Percentiles rank a stretch among this genome's conserved stretches.
phyloP scores from a whole-genome alignment of 2,329 filamentous ascomycete species.

The Fusarium redolens region DNA sequence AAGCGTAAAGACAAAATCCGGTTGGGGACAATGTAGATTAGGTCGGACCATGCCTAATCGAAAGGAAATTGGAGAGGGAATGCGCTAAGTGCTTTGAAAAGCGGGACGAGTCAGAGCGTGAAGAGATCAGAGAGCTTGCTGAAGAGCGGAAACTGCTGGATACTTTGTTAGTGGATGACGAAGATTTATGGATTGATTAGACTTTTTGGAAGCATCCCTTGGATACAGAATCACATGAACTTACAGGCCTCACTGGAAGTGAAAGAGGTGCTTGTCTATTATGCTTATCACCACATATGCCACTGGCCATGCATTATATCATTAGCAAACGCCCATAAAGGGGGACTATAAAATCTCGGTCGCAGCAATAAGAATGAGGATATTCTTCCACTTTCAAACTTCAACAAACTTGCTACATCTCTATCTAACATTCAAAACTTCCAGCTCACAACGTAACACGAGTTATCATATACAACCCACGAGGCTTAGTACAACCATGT shows the following conservation, averaged over 20 bases:
- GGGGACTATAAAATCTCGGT: fast-evolving
- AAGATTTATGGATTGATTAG: background rate
- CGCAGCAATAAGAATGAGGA: fast-evolving
- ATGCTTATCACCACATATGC: fast-evolving
- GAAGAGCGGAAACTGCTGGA: background rate
- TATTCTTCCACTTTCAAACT: too few species aligned
- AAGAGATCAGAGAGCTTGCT: too few species aligned
- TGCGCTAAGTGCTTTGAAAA: background rate
- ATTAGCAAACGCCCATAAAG: fast-evolving
- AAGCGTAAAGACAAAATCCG: background rate
- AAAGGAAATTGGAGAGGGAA: fast-evolving
- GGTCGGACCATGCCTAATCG: fast-evolving
- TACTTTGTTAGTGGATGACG: background rate
- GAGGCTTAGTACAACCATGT: background rate
- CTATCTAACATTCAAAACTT: fast-evolving
- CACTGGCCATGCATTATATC: fast-evolving
- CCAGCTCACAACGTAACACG: fast-evolving
- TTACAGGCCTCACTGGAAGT: background rate
- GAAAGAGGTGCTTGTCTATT: fast-evolving
- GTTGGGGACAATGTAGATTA: background rate
- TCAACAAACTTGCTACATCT: background rate
- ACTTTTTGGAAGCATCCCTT: fast-evolving
- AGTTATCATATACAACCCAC: fast-evolving
- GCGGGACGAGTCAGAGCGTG: background rate
- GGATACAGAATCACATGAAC: too few species aligned